phyloP scores from a whole-genome alignment of 169 alveolate species.

The Pseudocohnilembus persalinus region DNA sequence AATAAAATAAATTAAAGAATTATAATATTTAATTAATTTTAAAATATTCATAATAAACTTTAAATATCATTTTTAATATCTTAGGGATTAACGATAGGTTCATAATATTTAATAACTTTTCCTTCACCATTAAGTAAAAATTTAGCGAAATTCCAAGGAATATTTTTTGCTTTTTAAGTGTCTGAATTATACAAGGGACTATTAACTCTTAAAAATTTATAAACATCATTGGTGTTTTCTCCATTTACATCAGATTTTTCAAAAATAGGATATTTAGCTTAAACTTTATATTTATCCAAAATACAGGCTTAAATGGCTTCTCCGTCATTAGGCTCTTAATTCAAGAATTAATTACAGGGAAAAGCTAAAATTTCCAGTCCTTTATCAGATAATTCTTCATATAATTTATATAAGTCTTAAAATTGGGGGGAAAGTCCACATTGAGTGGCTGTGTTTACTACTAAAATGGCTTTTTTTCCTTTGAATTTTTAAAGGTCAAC shows the following conservation, averaged over 20 bases:
- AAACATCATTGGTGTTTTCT: conserved; percentile 58
- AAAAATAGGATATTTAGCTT: conserved; percentile 43
- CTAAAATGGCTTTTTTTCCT: not conserved
- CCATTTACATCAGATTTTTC: conserved; percentile 45
- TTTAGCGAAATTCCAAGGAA: no score
- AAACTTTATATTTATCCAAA: not conserved
- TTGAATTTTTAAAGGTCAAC: not conserved
- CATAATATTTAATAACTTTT: no score
- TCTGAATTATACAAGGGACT: conserved; percentile 31
- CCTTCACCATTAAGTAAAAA: no score
- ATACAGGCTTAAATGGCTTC: no score
- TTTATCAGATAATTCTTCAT: not conserved
- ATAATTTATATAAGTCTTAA: not conserved
- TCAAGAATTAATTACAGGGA: conserved; percentile 51
- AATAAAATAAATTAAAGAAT: no score
- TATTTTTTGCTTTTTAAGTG: conserved; percentile 23
- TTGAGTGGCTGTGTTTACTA: not conserved
- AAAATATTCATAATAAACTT: no score
- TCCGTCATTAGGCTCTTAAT: conserved; percentile 62
- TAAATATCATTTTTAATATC: no score
- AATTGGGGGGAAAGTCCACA: not conserved
- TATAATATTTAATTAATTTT: no score
- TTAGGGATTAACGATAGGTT: no score
- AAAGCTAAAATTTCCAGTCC: conserved; percentile 59
- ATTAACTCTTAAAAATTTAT: conserved; percentile 50